These are phyloP conservation scores for Stereum hirsutum DNA, from an alignment of 1,284 basidiomycete species.

Conservation along the genomic window DNA sequence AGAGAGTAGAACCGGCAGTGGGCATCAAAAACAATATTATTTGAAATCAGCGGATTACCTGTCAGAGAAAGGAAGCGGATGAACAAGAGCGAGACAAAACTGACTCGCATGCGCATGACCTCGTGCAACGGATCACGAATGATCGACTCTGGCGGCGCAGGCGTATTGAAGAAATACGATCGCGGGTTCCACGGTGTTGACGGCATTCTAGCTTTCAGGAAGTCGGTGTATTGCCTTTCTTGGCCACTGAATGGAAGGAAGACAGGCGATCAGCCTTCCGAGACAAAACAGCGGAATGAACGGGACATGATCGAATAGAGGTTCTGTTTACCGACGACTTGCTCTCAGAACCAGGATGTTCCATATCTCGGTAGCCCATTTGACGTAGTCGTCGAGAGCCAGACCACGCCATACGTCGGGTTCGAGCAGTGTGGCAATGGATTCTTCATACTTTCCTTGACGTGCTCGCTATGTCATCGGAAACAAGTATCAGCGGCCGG, in stretches of 20 bases:
- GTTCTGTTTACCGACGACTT: constrained; percentile 43
- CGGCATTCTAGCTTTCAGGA: constrained; percentile 51
- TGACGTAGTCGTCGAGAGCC: constrained; percentile 48
- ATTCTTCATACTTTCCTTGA: constrained; percentile 55
- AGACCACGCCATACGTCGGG: constrained; percentile 64
- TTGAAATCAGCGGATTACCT: too few species aligned
- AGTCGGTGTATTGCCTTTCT: constrained; percentile 50
- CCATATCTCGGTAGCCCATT: constrained; percentile 72
- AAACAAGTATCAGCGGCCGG: neutral
- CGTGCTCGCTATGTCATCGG: constrained; percentile 44
- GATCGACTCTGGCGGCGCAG: constrained; percentile 28
- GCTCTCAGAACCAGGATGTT: constrained; percentile 59
- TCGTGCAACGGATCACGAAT: constrained; percentile 55
- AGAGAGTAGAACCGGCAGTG: too few species aligned
- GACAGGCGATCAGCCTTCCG: neutral
- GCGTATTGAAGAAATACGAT: constrained; percentile 39
- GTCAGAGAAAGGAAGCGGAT: neutral
- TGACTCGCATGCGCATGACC: constrained; percentile 52
- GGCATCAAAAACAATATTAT: too few species aligned
- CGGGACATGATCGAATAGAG: constrained; percentile 5
- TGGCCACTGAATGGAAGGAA: constrained; percentile 40
- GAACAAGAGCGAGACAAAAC: constrained; percentile 11
- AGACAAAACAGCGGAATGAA: constrained; percentile 1
- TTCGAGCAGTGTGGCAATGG: constrained; percentile 54
- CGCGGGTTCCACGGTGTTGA: constrained; percentile 37